Conservation (phyloP, 2,329 filamentous ascomycete species). For the Aureobasidium sp. region DNA sequence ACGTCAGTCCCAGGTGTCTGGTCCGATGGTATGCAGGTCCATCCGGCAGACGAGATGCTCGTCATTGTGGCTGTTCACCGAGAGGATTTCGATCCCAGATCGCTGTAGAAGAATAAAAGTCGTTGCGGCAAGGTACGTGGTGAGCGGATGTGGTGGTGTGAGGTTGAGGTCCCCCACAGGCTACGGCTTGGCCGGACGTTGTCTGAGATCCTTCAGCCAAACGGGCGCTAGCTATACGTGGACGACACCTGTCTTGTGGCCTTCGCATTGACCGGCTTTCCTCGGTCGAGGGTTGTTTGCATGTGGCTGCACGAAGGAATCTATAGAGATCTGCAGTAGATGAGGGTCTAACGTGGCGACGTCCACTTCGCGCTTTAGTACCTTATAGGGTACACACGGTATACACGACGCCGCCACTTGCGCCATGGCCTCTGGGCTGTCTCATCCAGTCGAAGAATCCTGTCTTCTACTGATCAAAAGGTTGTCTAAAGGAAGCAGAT, state of each 20-base stretch:
- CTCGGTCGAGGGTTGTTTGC: background rate
- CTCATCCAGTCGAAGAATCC: background rate
- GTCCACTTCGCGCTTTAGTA: background rate
- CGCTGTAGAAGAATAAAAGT: background rate
- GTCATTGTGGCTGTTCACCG: background rate
- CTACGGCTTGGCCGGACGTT: background rate
- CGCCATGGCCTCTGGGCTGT: background rate
- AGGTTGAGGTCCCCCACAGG: background rate
- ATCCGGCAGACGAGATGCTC: background rate
- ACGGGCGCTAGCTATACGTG: background rate
- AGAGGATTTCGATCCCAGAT: background rate
- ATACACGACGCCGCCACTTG: background rate
- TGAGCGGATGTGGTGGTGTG: background rate
- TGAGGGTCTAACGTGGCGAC: background rate
- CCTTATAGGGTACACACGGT: background rate
- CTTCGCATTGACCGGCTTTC: background rate
- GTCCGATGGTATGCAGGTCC: background rate
- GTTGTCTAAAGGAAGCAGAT: background rate
- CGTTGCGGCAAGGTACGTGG: background rate
- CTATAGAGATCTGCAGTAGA: background rate
- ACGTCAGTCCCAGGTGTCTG: slow-evolving; percentile 1
- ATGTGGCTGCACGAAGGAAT: background rate
- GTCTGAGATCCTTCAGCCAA: background rate
- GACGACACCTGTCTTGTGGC: background rate
- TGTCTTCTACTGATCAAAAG: background rate